A percentile compares a stretch with the other conserved stretches of the same genome.
phyloP scores from a whole-genome alignment of 768 basidiomycete genomes.

The Tulasnella sp. region DNA sequence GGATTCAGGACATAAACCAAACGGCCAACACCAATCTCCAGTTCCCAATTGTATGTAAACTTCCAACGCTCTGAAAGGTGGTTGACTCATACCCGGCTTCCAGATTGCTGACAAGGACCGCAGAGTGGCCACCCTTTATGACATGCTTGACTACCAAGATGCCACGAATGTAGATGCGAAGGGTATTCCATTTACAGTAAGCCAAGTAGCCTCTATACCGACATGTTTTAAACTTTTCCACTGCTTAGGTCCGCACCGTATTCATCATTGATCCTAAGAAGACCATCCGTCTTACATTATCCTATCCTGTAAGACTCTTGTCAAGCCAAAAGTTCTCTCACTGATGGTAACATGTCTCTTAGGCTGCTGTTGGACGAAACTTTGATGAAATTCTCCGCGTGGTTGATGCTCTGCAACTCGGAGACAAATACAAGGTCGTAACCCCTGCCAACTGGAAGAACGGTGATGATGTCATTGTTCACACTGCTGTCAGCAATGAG shows the following conservation, averaged over 20 bases:
- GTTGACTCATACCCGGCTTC: neutral
- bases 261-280: constrained; percentile 97
- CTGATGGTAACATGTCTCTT: neutral
- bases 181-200: constrained; percentile 86
- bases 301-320: constrained; percentile 50
- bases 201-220: constrained; percentile 16
- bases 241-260: constrained; percentile 75
- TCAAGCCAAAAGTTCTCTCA: neutral
- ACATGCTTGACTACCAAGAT: constrained; percentile 95
- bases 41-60: constrained; percentile 73
- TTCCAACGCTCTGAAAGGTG: neutral
- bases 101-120: constrained; percentile 89
- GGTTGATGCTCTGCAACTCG: constrained; percentile 85
- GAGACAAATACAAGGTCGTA: constrained; percentile 63
- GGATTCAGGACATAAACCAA: constrained; percentile 81
- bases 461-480: constrained; percentile 89
- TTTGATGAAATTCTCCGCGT: constrained; percentile 67
- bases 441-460: constrained; percentile 94
- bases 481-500: constrained; percentile 67
- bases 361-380: constrained; percentile 86
- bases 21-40: constrained; percentile 67
- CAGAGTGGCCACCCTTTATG: constrained; percentile 67
- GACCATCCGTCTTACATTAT: constrained; percentile 74
- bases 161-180: constrained; percentile 74
- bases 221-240: neutral